Evolutionary conservation across 2,329 filamentous ascomycete genomes (phyloP), one percentile per base, ranked within the genome.

Genomic region (Sphaceloma murrayae): DNA sequence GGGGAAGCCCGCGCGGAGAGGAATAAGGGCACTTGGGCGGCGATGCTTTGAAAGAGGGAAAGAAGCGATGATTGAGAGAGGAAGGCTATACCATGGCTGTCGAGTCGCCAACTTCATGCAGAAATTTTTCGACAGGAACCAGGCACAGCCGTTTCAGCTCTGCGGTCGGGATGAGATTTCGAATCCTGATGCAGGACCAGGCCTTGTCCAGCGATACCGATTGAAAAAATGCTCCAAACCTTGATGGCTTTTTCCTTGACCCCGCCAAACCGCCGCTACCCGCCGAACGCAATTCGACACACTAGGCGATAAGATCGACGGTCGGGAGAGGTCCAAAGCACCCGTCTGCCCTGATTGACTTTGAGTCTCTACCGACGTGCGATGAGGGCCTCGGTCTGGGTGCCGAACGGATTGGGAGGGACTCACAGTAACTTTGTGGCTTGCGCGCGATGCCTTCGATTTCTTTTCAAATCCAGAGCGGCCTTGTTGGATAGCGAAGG

Each of bases 81-180:
- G 14, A 29, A 26, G 16, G 27, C 24, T 40, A 40, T 26, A 26
- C 13, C 36, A 40, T 40, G 36, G 19, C 30, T 8, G 16, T 14
- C 22, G 27, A 18, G 13, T 14, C 22, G 30, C 27, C 16, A 19
- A 10, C 27, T 40, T 22, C 36, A 40, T 40, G 10, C 36, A 40
- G 36, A 19, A 40, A 40, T 29, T 17, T 19, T 30, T 16, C 30
- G 8, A 14, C 36, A 40, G 36, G 36, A 29, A 40, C 36, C 22
- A 40, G 26, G 36, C 19, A 26, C 24, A 40, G 36, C 36, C 36
- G 36, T 40, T 40, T 40, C 36, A 40, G 36, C 24, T 26, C 5
- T 24, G 19, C n/a, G 14, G 19, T 38, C 24, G 22, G 36, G 36
- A 26, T 8, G 30, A 16, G 36, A 19, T 40, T 26, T 40, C 22